These are phyloP conservation scores for Aegilops speltoides DNA, from an alignment of 176 grass and related monocot species.

Conservation along the genomic window DNA sequence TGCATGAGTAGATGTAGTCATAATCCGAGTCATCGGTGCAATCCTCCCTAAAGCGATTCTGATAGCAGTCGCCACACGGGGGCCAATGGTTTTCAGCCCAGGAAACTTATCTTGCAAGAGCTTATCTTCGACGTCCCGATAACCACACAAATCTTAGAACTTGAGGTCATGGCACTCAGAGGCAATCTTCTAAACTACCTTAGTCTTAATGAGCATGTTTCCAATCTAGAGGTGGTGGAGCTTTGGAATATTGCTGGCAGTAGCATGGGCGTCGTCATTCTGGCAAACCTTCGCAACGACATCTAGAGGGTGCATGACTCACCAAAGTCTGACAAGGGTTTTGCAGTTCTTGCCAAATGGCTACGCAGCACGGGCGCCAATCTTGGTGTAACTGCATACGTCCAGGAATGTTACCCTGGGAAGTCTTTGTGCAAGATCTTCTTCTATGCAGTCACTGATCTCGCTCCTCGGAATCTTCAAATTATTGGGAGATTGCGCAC, in stretches of 20 bases:
- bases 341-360: conserved; percentile 75
- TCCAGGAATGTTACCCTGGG: conserved; percentile 70
- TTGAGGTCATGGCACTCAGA: conserved; percentile 68
- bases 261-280: conserved; percentile 81
- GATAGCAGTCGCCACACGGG: conserved; percentile 73
- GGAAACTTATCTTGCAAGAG: conserved; percentile 53
- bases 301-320: conserved; percentile 77
- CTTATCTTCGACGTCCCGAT: conserved; percentile 78
- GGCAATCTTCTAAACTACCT: conserved; percentile 53
- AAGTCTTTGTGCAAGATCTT: conserved; percentile 57
- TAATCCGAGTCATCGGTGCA: conserved; percentile 43
- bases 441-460: conserved; percentile 71
- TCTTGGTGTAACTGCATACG: conserved; percentile 78
- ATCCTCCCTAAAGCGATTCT: conserved; percentile 74
- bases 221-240: conserved; percentile 72
- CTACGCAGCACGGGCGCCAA: conserved; percentile 56
- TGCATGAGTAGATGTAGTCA: conserved; percentile 62
- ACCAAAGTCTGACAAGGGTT: conserved; percentile 46
- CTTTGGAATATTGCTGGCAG: conserved; percentile 70
- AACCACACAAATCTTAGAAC: conserved; percentile 77
- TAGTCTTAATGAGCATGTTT: conserved; percentile 67
- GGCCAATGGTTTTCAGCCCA: conserved; percentile 57
- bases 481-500: conserved; percentile 50
- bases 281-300: conserved; percentile 56
- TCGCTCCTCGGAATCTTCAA: conserved; percentile 81